phyloP scores from a whole-genome alignment of 345 rosid genomes.

The Boechera divaricarpa region DNA sequence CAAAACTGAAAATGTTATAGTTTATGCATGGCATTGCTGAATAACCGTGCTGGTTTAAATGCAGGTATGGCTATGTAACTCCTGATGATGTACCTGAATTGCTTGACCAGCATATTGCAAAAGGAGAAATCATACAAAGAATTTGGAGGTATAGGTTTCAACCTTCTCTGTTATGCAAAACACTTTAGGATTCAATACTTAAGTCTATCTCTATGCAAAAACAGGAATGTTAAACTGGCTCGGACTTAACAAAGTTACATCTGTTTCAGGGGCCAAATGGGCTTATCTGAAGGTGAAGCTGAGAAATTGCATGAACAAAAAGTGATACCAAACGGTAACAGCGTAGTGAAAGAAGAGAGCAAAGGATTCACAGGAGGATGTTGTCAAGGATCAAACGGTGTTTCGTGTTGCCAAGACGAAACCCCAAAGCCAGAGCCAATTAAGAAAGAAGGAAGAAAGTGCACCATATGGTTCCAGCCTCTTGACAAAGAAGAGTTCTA shows the following conservation, averaged over 20 bases:
- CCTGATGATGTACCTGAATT: slow-evolving; percentile 87
- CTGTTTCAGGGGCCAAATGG: slow-evolving; percentile 82
- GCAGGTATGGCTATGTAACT: slow-evolving; percentile 97
- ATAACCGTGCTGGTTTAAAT: slow-evolving; percentile 27
- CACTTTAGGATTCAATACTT: too few relatives aligned
- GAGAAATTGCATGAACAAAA: slow-evolving; percentile 46
- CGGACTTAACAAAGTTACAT: not conserved
- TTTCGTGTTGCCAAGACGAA: slow-evolving; percentile 78
- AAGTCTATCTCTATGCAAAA: too few relatives aligned
- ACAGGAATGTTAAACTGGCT: too few relatives aligned
- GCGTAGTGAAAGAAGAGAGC: slow-evolving; percentile 41
- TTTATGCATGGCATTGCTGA: not conserved
- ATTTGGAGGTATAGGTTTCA: slow-evolving; percentile 73
- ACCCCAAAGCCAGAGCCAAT: slow-evolving; percentile 43
- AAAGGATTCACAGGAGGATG: slow-evolving; percentile 54
- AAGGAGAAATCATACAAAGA: slow-evolving; percentile 74
- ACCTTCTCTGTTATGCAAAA: too few relatives aligned
- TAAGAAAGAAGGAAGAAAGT: slow-evolving; percentile 43
- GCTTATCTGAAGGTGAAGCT: slow-evolving; percentile 48
- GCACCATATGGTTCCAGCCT: slow-evolving; percentile 55
- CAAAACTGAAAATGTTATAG: slow-evolving; percentile 4
- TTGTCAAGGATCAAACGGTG: slow-evolving; percentile 73
- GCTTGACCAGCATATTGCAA: slow-evolving; percentile 83
- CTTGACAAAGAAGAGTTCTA: slow-evolving; percentile 65
- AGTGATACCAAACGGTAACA: slow-evolving; percentile 51